Conservation (phyloP, 768 basidiomycete species). For the Coprinellus aureogranulatus region DNA sequence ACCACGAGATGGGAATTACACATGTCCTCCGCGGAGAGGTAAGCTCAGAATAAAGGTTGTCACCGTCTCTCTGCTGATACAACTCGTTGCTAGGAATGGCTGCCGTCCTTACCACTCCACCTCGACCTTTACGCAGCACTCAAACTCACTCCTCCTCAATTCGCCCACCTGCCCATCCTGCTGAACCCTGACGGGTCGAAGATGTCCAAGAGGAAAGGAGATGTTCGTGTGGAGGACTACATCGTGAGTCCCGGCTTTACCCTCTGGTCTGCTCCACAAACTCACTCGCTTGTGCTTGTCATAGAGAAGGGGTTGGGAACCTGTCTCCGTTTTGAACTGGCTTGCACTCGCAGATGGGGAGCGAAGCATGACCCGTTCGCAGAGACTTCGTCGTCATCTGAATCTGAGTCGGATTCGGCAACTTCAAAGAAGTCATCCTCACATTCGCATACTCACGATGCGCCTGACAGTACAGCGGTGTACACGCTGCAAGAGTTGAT, state of each 20-base stretch:
- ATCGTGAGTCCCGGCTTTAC: slow-evolving; percentile 49
- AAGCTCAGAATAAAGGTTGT: too few species aligned
- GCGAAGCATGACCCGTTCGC: slow-evolving; percentile 38
- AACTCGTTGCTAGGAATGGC: slow-evolving; percentile 96
- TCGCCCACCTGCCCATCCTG: slow-evolving; percentile 88
- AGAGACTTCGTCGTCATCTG: neutral
- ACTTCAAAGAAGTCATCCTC: slow-evolving; percentile 20
- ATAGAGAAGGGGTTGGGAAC: slow-evolving; percentile 87
- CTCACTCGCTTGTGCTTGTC: neutral
- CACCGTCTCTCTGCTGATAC: neutral
- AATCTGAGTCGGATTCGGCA: slow-evolving; percentile 17
- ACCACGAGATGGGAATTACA: slow-evolving; percentile 92
- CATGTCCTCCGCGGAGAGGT: slow-evolving; percentile 96
- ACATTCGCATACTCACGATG: slow-evolving; percentile 29
- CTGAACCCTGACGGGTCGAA: slow-evolving; percentile 89
- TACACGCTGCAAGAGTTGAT: slow-evolving; percentile 66
- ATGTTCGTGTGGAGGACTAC: slow-evolving; percentile 83
- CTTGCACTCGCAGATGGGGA: slow-evolving; percentile 93
- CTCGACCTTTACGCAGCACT: slow-evolving; percentile 84
- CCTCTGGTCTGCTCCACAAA: neutral
- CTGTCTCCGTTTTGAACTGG: slow-evolving; percentile 87
- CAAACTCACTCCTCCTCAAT: slow-evolving; percentile 67
- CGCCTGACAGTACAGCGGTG: slow-evolving; percentile 64
- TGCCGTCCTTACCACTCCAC: slow-evolving; percentile 89
- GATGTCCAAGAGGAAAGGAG: slow-evolving; percentile 92